Evolutionary conservation across 768 basidiomycete genomes (phyloP), one percentile per base, ranked within the genome.

Genomic region (Boletus vermiculosoides): DNA sequence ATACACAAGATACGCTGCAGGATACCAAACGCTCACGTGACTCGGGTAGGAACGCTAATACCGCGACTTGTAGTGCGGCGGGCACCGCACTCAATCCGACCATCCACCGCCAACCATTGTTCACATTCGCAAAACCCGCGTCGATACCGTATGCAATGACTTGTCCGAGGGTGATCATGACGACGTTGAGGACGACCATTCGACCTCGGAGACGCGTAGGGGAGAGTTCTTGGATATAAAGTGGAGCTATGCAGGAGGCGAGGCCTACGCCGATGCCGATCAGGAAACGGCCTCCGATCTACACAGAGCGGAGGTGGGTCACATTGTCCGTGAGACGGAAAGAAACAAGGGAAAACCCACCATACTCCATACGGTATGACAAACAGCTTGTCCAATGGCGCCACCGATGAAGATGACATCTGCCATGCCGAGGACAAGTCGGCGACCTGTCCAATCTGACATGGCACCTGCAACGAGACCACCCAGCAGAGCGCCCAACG

Each of bases 171-270:
- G 91, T 94, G 65, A 93, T 90, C 75, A 85, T 83, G 1, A 91
- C 87, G 20, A 91, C 88, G 67, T 92, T 92, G 52, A 92, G 75
- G 12, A 89, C 87, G 4, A 91, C 90, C 82, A 92, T 84, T 34
- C 87, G 77, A 5, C 90, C 91, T 5, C 90, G 78, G 28, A 87
- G 77, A 9, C 83, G 76, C 9, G 88, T 90, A 0, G 89, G 90
- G 0, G 89, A 84, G 22, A 92, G 79, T 70, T 93, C 91, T 66
- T 91, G 89, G 49, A 94, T 90, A 67, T 92, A 92, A 5, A 92
- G 77, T 11, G 90, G 89, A 0, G 90, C 87, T 50, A 90, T 81
- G 60, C 90, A 90, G 5, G 87, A 83, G 18, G 90, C 90, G 1
- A 89, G 72, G 3, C 89, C 88, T 2, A 91, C 88, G 18, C 86